Evolutionary conservation across 805 yeast species (phyloP).

Genomic region (Barnettozyma sp.): DNA sequence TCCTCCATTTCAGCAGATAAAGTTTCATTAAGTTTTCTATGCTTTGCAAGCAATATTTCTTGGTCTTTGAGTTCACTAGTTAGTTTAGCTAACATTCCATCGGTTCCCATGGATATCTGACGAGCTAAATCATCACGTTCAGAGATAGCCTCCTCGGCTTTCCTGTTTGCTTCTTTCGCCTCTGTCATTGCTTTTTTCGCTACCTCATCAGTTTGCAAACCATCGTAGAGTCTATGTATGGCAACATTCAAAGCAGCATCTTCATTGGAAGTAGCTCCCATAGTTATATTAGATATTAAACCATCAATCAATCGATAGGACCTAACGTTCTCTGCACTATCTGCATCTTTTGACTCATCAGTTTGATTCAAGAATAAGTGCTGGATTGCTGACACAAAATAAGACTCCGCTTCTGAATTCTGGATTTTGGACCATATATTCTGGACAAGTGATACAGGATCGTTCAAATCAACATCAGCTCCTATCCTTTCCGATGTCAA

Average conservation of each 20-base stretch:
- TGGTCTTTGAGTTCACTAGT: constrained; percentile 58
- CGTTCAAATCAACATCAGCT: constrained; percentile 37
- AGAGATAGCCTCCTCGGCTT: constrained; percentile 48
- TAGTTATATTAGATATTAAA: constrained; percentile 53
- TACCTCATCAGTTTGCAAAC: constrained; percentile 78
- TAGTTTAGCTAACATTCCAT: constrained; percentile 58
- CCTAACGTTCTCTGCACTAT: constrained; percentile 39
- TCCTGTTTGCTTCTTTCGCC: constrained; percentile 43
- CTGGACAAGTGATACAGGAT: constrained; percentile 60
- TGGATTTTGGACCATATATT: constrained; percentile 57
- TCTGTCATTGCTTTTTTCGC: constrained; percentile 65
- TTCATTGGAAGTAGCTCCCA: constrained; percentile 39
- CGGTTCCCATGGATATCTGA: constrained; percentile 69
- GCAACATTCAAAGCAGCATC: constrained; percentile 72
- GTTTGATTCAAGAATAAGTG: constrained; percentile 41
- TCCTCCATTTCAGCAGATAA: constrained; percentile 58
- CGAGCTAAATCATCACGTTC: constrained; percentile 58
- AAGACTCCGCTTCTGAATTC: constrained; percentile 42
- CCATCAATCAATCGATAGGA: constrained; percentile 61
- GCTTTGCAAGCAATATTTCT: constrained; percentile 47
- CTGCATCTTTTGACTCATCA: constrained; percentile 36
- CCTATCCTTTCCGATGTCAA: constrained; percentile 29
- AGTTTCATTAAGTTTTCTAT: constrained; percentile 55
- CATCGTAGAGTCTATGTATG: constrained; percentile 61
- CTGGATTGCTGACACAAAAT: constrained; percentile 45